Conservation (phyloP, 2,329 filamentous ascomycete genomes). For the Sordariomycetes sp. region DNA sequence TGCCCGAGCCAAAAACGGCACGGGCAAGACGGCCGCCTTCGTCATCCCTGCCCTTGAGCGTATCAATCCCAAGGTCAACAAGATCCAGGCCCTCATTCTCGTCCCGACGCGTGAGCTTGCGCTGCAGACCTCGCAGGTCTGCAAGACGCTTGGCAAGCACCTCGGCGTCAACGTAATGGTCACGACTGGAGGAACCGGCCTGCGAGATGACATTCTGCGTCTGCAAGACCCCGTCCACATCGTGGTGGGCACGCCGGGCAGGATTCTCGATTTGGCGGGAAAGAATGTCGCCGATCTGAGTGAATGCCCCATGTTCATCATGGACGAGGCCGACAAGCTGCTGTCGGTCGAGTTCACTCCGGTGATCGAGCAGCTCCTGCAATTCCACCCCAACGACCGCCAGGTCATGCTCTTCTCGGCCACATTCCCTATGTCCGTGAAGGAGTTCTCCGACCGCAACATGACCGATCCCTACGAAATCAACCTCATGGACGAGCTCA, state of each 20-base stretch:
- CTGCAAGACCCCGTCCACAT: constrained; percentile 93
- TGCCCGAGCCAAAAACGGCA: constrained; percentile 95
- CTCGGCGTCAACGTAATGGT: constrained; percentile 99
- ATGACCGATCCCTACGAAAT: constrained; percentile 97
- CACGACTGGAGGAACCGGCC: constrained; percentile 87
- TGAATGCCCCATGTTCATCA: constrained; percentile 95
- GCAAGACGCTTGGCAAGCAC: constrained; percentile 96
- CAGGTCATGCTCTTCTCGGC: constrained; percentile 99
- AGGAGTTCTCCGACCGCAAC: constrained; percentile 97
- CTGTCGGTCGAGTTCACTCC: constrained; percentile 95
- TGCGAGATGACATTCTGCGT: constrained; percentile 95
- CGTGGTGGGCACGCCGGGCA: constrained; percentile 91
- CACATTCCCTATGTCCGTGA: constrained; percentile 94
- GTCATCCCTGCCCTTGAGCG: constrained; percentile 91
- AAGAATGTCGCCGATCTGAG: constrained; percentile 95
- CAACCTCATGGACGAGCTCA: constrained; percentile 99
- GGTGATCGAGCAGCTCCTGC: constrained; percentile 90
- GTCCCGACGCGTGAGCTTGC: constrained; percentile 95
- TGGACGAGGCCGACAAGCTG: constrained; percentile 98
- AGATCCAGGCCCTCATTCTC: constrained; percentile 92
- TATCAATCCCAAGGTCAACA: constrained; percentile 93
- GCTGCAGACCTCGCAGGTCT: constrained; percentile 97
- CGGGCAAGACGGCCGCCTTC: constrained; percentile 96
- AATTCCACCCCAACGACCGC: constrained; percentile 92
- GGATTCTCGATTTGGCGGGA: constrained; percentile 91